Percentiles rank a stretch among this genome's conserved stretches.
phyloP scores from a whole-genome alignment of 2,329 filamentous ascomycete genomes.

The Drechslera avenae region DNA sequence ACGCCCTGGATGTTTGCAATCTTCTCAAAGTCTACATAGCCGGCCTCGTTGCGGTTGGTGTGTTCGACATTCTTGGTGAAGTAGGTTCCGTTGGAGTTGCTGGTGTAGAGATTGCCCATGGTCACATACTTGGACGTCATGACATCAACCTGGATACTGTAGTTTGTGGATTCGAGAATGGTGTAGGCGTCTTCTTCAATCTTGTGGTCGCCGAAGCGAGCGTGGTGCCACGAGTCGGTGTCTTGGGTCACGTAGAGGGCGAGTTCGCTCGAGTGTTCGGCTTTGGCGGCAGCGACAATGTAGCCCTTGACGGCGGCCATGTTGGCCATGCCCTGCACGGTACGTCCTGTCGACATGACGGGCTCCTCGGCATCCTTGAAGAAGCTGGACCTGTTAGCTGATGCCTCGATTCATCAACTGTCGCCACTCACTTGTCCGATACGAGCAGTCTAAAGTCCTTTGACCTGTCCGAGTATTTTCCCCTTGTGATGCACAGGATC shows the following conservation, averaged over 20 bases:
- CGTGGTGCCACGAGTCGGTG: slow-evolving; percentile 84
- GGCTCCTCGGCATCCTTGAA: slow-evolving; percentile 75
- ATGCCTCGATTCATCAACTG: not conserved
- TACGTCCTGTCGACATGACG: slow-evolving; percentile 72
- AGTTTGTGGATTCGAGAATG: slow-evolving; percentile 92
- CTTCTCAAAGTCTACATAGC: slow-evolving; percentile 94
- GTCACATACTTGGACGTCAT: slow-evolving; percentile 70
- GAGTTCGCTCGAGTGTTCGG: slow-evolving; percentile 83
- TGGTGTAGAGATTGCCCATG: slow-evolving; percentile 90
- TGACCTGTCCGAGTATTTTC: slow-evolving; percentile 70
- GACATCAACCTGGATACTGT: slow-evolving; percentile 96
- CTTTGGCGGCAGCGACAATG: slow-evolving; percentile 80
- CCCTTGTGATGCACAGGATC: slow-evolving; percentile 79
- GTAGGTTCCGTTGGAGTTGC: slow-evolving; percentile 96
- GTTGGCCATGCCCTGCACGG: slow-evolving; percentile 79
- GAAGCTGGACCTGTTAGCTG: slow-evolving; percentile 54
- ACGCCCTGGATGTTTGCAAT: slow-evolving; percentile 90
- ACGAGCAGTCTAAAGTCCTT: slow-evolving; percentile 78
- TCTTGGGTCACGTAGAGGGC: slow-evolving; percentile 89
- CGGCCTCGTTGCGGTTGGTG: slow-evolving; percentile 79
- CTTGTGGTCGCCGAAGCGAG: slow-evolving; percentile 85
- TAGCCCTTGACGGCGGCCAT: slow-evolving; percentile 85
- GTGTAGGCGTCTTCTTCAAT: slow-evolving; percentile 87
- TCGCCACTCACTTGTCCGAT: slow-evolving; percentile 66
- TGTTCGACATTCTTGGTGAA: slow-evolving; percentile 91